A percentile compares a stretch with the other conserved stretches of the same genome.
phyloP scores from a whole-genome alignment of 495 filamentous ascomycete genomes.

The Talaromyces wortmannii region DNA sequence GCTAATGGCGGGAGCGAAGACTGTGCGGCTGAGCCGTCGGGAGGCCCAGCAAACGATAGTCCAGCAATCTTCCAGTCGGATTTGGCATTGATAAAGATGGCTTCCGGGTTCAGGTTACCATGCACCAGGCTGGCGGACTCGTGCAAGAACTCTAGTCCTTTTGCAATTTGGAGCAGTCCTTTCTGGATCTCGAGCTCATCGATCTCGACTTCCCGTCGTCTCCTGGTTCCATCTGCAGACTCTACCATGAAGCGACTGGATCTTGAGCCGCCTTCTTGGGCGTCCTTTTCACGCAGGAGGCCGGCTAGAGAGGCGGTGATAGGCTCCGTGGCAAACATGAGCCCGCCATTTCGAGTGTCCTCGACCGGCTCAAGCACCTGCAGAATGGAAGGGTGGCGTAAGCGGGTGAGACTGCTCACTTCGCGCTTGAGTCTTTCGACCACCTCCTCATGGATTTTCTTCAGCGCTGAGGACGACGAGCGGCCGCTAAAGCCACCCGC shows the following conservation, averaged over 20 bases:
- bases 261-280: conserved; percentile 66
- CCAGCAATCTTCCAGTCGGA: conserved; percentile 98
- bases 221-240: conserved; percentile 64
- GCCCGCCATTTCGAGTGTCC: conserved; percentile 79
- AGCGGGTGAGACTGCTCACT: conserved; percentile 73
- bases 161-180: conserved; percentile 84
- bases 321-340: conserved; percentile 92
- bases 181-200: conserved; percentile 98
- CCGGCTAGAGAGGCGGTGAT: conserved; percentile 83
- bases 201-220: conserved; percentile 81
- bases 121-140: conserved; percentile 93
- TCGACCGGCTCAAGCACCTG: conserved; percentile 94
- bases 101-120: conserved; percentile 89
- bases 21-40: conserved; percentile 59
- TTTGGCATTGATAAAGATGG: conserved; percentile 93
- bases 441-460: conserved; percentile 78
- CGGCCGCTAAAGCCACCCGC: conserved; percentile 50
- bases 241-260: conserved; percentile 76
- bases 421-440: conserved; percentile 87
- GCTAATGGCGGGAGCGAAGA: conserved; percentile 68
- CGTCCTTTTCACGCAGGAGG: conserved; percentile 81
- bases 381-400: conserved; percentile 86
- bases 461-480: conserved; percentile 60
- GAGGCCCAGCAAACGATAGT: conserved; percentile 77
- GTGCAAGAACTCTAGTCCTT: conserved; percentile 92